Base-by-base conservation (phyloP, 225 moss, liverwort and hornwort genomes). In the Ulota crispa region DNA sequence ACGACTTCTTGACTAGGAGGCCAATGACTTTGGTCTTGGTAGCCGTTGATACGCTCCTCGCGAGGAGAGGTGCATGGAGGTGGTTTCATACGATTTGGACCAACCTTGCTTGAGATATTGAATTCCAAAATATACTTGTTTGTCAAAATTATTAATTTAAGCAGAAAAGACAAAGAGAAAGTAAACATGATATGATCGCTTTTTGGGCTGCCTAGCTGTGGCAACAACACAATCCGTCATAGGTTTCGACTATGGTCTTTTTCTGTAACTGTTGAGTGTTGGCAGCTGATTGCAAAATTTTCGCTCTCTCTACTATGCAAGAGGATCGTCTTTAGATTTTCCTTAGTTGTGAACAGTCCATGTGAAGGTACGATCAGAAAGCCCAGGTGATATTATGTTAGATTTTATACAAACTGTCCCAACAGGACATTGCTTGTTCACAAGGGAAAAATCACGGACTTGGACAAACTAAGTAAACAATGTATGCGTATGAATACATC, bases 201-300 rank as follows among this genome's bases (percentile, higher is more conserved):
- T 23, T 10, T 69, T 78, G 59, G 56, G 42, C 30, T 5, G 41
- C 69, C 16, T 15, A 78, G 42, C 68, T 68, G 43, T 27, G 30
- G 27, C 43, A 42, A n/a, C 32, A 56, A 23, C 30, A 56, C 15
- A 57, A 39, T 23, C 23, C 15, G 21, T 57, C 9, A 23, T 59
- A 57, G 78, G 80, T 70, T 64, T 43, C 56, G 65, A 64, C 36
- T 50, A 43, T 70, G 30, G 63, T 80, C 43, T 26, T 59, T 57
- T 43, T 61, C 41, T 75, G n/a, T 14, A 42, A 69, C 9, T 39
- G 41, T 69, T 20, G 50, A 79, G 67, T 47, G 57, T 24, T 73
- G 66, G 34, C 70, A 10, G 34, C 63, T 20, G 42, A 80, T 53
- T 54, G 55, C 32, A 69, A 84, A 45, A 47, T 30, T 37, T 66